These are phyloP conservation scores for Kwoniella sp. DNA, from an alignment of 768 basidiomycete genomes.

Conservation along the genomic window DNA sequence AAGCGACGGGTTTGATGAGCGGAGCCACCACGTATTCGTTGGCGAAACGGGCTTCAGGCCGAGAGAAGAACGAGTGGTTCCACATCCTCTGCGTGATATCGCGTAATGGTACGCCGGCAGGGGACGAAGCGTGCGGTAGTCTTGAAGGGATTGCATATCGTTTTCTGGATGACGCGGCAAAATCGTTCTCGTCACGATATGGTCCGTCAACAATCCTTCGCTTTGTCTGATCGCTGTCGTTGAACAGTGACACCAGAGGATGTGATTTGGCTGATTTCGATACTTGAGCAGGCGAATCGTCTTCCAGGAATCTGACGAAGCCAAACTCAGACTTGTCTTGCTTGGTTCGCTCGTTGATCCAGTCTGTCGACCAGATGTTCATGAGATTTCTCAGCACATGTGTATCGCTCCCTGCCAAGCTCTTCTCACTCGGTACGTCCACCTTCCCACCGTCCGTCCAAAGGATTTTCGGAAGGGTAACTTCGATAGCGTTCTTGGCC, in stretches of 20 bases:
- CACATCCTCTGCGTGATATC: constrained; percentile 68
- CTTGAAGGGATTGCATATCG: constrained; percentile 54
- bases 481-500: constrained; percentile 81
- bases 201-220: constrained; percentile 18
- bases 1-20: constrained; percentile 71
- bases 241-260: constrained; percentile 41
- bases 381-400: constrained; percentile 68
- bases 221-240: constrained; percentile 12
- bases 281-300: constrained; percentile 63
- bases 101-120: constrained; percentile 62
- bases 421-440: constrained; percentile 66
- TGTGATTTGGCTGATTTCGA: constrained; percentile 34
- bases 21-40: constrained; percentile 84
- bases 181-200: constrained; percentile 59
- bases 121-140: constrained; percentile 46
- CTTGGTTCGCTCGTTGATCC: constrained; percentile 71
- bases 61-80: constrained; percentile 77
- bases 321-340: constrained; percentile 66
- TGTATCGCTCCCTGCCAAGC: constrained; percentile 61
- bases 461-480: constrained; percentile 71
- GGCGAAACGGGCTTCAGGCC: constrained; percentile 79
- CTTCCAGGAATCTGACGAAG: constrained; percentile 72
- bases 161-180: constrained; percentile 58
- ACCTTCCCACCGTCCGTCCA: constrained; percentile 76
- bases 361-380: constrained; percentile 87